Base-by-base conservation (phyloP, 2,329 filamentous ascomycete species). In the Arthrobotrys conoides region DNA sequence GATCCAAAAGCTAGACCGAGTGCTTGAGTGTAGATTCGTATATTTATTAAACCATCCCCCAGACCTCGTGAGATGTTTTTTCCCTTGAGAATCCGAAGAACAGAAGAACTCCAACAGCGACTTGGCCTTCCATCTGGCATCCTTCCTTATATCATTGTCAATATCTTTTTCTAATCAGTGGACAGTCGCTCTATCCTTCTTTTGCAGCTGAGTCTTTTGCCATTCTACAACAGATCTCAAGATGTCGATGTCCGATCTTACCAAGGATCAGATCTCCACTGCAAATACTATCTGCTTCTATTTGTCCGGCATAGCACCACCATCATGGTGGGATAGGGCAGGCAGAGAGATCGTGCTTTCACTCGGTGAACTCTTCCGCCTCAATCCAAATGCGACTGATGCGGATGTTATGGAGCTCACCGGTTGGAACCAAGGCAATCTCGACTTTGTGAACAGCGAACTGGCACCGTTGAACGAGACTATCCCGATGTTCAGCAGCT, bases 251-350 rank as follows among this genome's bases (percentile, higher is more conserved):
- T 22, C 59, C 61, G 57, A 46, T 20, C 68, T 78, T 36, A 59
- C 51, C 64, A 8, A 20, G 12, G 63, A 64, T 24, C 66, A 78
- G 10, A 41, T 57, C 16, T 41, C 48, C n/a, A 46, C n/a, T 27
- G 36, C 71, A 33, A 78, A 78, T 48, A 78, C 75, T 18, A 61
- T 71, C 68, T 78, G 75, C 68, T 72, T 72, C 64, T 78, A 78
- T 53, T 18, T 72, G 18, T 63, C 75, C 36, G 75, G 75, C 20
- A 72, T 63, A 12, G 51, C 68, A n/a, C 53, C 51, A 27, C 20
- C 48, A 63, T 1, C 14, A 64, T 72, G 68, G 75, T 78, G 75
- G 75, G 61, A 78, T 27, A 55, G 24, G 24, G 68, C 53, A n/a
- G 20, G 53, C n/a, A 72, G 68, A 27, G 68, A 72, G 33, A 65